Conservation (phyloP, 2,329 filamentous ascomycete genomes). For the Magnaporthales sp. region DNA sequence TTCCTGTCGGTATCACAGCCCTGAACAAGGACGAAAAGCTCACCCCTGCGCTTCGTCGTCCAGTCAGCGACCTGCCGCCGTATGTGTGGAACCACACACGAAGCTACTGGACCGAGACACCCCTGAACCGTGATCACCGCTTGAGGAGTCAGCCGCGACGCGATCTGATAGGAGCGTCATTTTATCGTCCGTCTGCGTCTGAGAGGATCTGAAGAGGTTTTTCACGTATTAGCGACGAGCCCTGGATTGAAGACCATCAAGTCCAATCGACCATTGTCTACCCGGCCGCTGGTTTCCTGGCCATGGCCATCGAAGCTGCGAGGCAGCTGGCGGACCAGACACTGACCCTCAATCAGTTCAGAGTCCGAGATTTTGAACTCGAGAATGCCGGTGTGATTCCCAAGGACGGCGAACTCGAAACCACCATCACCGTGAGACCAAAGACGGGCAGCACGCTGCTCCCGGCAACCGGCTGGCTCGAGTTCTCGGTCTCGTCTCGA, state of each 20-base stretch:
- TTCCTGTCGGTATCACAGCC: too few species aligned
- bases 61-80: conserved; percentile 26
- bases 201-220: conserved; percentile 10
- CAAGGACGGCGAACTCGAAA: conserved; percentile 11
- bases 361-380: conserved; percentile 9
- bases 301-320: conserved; percentile 6
- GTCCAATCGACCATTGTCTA: conserved; percentile 13
- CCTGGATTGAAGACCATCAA: conserved; percentile 20
- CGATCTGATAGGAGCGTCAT: not conserved
- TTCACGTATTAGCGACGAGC: conserved; percentile 21
- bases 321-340: conserved; percentile 17
- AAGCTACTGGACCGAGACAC: conserved; percentile 10
- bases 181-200: not conserved
- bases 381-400: conserved; percentile 14
- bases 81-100: conserved; percentile 35
- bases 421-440: conserved; percentile 27
- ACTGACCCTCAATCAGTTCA: conserved; percentile 3
- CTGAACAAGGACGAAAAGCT: too few species aligned
- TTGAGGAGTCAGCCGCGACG: not conserved
- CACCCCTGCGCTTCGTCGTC: too few species aligned
- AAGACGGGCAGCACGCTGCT: not conserved
- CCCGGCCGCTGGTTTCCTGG: conserved; percentile 2
- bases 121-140: not conserved
- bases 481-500: conserved; percentile 10
- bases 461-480: conserved; percentile 8